Base-by-base conservation (phyloP, 108 stramenopile species). In the Aurantiochytrium sp. region DNA sequence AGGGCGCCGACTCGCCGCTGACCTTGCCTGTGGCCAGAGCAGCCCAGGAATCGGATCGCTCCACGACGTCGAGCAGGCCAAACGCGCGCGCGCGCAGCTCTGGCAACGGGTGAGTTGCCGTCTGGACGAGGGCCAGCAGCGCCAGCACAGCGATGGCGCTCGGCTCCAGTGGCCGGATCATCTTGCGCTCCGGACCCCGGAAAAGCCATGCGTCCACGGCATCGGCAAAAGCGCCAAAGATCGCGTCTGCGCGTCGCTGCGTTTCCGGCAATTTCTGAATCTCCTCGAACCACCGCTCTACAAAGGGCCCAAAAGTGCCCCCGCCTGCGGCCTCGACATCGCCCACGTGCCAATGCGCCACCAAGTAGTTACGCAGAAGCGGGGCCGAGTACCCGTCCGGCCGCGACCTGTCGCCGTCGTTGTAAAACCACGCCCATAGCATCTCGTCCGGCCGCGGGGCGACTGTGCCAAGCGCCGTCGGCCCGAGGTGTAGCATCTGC, bases 311-410 rank as follows among this genome's bases (percentile, higher is more conserved):
- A 2, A 81, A 81, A 6, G 73, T 81, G 36, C 73, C 73, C 32
- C 73, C 73, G n/a, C 73, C 73, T 24, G 45, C 73, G 45, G 39
- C 39, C 30, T 81, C 73, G 21, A 81, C 73, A 24, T 81, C 73
- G 6, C 73, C 73, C 12, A 81, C 73, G 27, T 48, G 73, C 73
- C 73, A 81, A 24, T 81, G 73, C 12, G 73, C 73, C 42, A 48
- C 73, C 39, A 81, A 30, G 24, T 81, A 81, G 45, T 81, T 81
- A 30, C 73, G n/a, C 45, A 81, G 24, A 41, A 81, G 45, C 45
- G 42, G 39, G n/a, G 42, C 36, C 8, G n/a, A 0, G 27, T 34
- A 0, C 22, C 34, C 19, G 32, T 12, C 0, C 15, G 59, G 10
- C 10, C 34, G 27, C 24, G 73, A 1, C 6, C 4, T 6, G 1